These are phyloP conservation scores for Penicillium alfredii DNA, from an alignment of 495 filamentous ascomycete genomes.

Conservation along the genomic window DNA sequence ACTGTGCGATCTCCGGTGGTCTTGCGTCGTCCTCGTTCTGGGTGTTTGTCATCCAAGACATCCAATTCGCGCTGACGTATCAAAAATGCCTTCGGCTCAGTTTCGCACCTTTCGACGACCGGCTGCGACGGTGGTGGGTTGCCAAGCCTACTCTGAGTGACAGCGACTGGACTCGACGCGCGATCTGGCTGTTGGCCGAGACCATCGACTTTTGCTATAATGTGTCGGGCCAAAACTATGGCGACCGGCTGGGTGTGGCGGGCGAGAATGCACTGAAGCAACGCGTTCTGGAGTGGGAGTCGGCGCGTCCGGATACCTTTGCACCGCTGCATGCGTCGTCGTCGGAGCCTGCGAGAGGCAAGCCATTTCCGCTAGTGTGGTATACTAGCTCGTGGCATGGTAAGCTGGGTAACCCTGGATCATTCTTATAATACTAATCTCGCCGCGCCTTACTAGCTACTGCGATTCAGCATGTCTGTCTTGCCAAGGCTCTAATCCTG, in stretches of 20 bases:
- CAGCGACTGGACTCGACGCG: conserved; percentile 36
- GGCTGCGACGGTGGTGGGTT: conserved; percentile 29
- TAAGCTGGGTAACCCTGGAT: too few relatives aligned
- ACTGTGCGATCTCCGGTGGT: conserved; percentile 34
- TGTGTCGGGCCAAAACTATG: conserved; percentile 16
- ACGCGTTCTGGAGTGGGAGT: conserved; percentile 31
- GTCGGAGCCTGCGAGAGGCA: conserved; percentile 23
- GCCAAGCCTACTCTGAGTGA: conserved; percentile 24
- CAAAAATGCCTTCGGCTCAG: conserved; percentile 34
- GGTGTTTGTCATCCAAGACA: conserved; percentile 41
- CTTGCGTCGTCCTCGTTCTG: conserved; percentile 40
- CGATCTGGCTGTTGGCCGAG: conserved; percentile 37
- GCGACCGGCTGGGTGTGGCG: conserved; percentile 12
- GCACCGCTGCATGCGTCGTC: conserved; percentile 31
- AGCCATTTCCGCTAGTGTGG: conserved; percentile 36
- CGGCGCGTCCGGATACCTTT: conserved; percentile 26
- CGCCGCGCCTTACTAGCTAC: conserved; percentile 17
- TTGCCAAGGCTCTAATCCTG: conserved; percentile 33
- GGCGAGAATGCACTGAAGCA: conserved; percentile 21
- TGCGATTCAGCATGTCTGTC: conserved; percentile 35
- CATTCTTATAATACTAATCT: too few relatives aligned
- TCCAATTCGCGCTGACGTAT: conserved; percentile 36
- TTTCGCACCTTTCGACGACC: conserved; percentile 33
- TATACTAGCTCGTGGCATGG: conserved; percentile 35
- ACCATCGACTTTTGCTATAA: conserved; percentile 37